Conservation (phyloP, 108 stramenopile species). For the Nitzschia sp. region DNA sequence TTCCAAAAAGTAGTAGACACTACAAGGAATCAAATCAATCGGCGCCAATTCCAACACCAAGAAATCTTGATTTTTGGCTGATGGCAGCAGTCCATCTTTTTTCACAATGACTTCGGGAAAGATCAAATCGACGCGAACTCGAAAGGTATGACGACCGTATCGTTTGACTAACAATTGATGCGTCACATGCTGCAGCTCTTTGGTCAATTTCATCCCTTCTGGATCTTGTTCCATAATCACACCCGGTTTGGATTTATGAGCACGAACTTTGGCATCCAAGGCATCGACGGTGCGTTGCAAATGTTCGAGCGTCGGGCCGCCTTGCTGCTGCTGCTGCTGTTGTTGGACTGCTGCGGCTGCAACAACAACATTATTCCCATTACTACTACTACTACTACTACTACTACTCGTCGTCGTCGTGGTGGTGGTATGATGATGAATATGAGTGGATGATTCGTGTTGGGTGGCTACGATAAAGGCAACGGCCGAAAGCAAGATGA, state of each 20-base stretch:
- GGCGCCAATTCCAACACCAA: constrained; percentile 74
- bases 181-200: constrained; percentile 63
- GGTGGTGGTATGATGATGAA: neutral
- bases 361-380: too few species aligned
- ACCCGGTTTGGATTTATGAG: constrained; percentile 53
- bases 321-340: neutral
- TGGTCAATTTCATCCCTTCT: constrained; percentile 42
- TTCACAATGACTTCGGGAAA: constrained; percentile 76
- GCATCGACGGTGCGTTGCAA: constrained; percentile 31
- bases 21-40: constrained; percentile 59
- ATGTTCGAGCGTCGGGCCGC: constrained; percentile 9
- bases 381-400: too few species aligned
- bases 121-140: constrained; percentile 62
- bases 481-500: neutral
- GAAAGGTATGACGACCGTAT: constrained; percentile 58
- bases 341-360: neutral
- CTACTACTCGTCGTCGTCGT: neutral
- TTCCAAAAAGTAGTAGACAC: constrained; percentile 81
- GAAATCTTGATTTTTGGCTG: constrained; percentile 32
- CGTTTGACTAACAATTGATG: constrained; percentile 49
- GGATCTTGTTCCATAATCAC: constrained; percentile 77
- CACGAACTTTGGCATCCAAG: constrained; percentile 65
- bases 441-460: neutral
- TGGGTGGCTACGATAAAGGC: neutral
- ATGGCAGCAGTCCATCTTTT: constrained; percentile 37